Conservation (phyloP, 192 early-diverging fungal genomes). For the Cetraspora pellucida region DNA sequence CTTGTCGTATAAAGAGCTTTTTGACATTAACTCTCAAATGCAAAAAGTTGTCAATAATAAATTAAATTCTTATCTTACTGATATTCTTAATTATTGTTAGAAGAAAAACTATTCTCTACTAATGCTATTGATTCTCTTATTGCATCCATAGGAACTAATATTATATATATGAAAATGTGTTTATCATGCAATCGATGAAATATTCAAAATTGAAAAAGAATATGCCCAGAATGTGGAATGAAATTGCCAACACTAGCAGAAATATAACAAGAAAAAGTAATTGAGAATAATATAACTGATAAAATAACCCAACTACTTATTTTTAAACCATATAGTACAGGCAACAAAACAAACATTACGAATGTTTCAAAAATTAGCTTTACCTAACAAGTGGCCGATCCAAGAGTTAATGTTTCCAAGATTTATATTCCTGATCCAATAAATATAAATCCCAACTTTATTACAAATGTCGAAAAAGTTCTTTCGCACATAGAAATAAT, state of each 20-base stretch:
- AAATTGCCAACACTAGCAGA: background rate
- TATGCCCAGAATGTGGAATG: background rate
- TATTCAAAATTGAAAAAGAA: background rate
- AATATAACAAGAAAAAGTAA: background rate
- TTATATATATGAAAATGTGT: background rate
- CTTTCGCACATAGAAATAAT: slow-evolving; percentile 22
- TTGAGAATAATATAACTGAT: background rate
- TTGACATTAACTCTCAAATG: too few species aligned
- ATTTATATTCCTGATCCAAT: slow-evolving; percentile 17
- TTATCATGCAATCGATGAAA: background rate
- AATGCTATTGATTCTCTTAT: too few species aligned
- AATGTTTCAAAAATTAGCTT: background rate
- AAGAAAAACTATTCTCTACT: too few species aligned
- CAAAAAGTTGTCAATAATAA: too few species aligned
- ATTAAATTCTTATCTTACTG: too few species aligned
- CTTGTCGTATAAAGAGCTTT: too few species aligned
- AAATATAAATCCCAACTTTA: slow-evolving; percentile 14
- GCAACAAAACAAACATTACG: background rate
- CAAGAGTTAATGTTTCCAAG: background rate
- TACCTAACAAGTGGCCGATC: background rate
- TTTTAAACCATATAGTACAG: background rate
- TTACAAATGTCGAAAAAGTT: slow-evolving; percentile 22
- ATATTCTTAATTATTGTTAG: too few species aligned
- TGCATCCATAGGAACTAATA: background rate
- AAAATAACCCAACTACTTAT: background rate